These are phyloP conservation scores for Tolypocladium inflatum DNA, from an alignment of 2,329 filamentous ascomycete species.

Conservation along the genomic window DNA sequence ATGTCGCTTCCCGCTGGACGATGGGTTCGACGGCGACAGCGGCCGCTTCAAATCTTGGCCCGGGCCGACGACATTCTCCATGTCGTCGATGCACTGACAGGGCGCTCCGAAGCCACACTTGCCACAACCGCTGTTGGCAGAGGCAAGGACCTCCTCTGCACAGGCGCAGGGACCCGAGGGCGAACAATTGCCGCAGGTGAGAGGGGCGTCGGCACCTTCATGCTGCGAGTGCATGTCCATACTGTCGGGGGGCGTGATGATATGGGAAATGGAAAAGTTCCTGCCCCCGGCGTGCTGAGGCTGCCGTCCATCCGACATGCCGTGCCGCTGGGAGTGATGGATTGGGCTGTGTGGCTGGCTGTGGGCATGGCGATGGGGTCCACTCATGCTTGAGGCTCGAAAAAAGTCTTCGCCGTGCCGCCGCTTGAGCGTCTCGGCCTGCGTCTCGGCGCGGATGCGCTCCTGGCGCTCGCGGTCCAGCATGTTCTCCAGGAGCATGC, in stretches of 20 bases:
- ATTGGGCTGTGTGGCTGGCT: slow-evolving; percentile 16
- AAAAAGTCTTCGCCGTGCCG: slow-evolving; percentile 18
- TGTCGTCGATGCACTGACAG: slow-evolving; percentile 57
- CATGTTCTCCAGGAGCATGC: slow-evolving; percentile 53
- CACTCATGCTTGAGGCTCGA: slow-evolving; percentile 16
- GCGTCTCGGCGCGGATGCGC: slow-evolving; percentile 31
- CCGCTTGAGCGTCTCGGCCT: slow-evolving; percentile 25
- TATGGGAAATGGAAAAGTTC: slow-evolving; percentile 46
- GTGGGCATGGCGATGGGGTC: slow-evolving; percentile 14
- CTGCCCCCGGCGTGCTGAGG: slow-evolving; percentile 18
- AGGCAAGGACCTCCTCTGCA: slow-evolving; percentile 47
- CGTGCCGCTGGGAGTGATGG: slow-evolving; percentile 16
- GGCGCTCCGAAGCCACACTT: slow-evolving; percentile 53
- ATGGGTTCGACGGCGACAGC: slow-evolving; percentile 31
- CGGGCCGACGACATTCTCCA: slow-evolving; percentile 37
- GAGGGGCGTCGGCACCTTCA: slow-evolving; percentile 19
- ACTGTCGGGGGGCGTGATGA: slow-evolving; percentile 44
- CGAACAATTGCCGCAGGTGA: slow-evolving; percentile 48
- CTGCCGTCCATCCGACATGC: slow-evolving; percentile 15
- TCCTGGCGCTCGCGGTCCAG: slow-evolving; percentile 48
- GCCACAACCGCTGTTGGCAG: slow-evolving; percentile 49
- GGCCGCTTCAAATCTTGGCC: slow-evolving; percentile 36
- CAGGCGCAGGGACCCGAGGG: slow-evolving; percentile 46
- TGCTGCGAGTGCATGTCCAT: slow-evolving; percentile 18
- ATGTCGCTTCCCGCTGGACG: slow-evolving; percentile 45